Evolutionary conservation across 345 rosid species (phyloP), one percentile per base, ranked within the genome.

Genomic region (Reutealis trisperma): DNA sequence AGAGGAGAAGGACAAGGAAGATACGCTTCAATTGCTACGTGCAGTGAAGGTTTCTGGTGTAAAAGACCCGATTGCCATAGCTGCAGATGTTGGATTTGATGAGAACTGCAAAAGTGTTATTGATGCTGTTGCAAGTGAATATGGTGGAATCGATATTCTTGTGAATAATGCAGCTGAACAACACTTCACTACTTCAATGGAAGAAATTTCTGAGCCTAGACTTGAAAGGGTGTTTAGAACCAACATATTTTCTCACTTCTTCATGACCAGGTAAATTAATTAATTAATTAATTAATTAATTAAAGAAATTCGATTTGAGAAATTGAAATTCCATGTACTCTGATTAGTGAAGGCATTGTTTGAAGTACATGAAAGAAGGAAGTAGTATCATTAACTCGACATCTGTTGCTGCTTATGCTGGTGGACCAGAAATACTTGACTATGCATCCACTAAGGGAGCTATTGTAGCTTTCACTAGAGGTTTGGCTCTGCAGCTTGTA

Each of bases 381-480:
- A 67, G 65, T 42, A 27, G 41, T 10, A 75, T 75, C 58, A 57
- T 67, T 41, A 75, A 75, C 70, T 22, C 41, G 3, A 15, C 78
- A 13, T 75, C 78, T 10, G 63, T 66, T 5, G 24, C 12, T 15
- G 75, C 75, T 18, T 77, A 70, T 34, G 2, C 6, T 4, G 80
- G 80, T 2, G 11, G 12, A 13, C 3, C 71, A 51, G 42, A 18
- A 21, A 12, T 62, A 22, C 22, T 69, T 44, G 74, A 77, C 24
- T 70, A 70, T 41, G 59, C 60, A 13, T 27, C 60, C 21, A 76
- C 74, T 4, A 60, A 76, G 22, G 79, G 79, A 45, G 74, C 74
- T 73, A 69, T 69, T 24, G 74, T 76, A 16, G 32, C 61, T 12
- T 76, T 76, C 68, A 76, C 79, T 3, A 67, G 73, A 52, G 34